These are phyloP conservation scores for Tolypocladium cylindrosporum DNA, from an alignment of 2,329 filamentous ascomycete genomes.

Conservation along the genomic window DNA sequence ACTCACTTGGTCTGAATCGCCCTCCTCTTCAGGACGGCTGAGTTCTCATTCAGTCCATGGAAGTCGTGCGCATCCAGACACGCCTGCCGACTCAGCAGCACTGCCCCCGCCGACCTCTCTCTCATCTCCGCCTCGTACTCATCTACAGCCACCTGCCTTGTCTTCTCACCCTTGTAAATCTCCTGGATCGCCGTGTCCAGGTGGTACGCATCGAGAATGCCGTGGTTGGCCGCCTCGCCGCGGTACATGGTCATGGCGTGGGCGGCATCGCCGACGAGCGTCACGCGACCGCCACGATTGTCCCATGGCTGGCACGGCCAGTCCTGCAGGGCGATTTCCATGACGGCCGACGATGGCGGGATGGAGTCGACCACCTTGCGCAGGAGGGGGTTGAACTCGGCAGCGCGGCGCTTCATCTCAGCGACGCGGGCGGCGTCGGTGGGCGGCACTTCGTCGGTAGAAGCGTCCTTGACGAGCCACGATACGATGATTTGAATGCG, in stretches of 20 bases:
- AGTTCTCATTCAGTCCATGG: constrained; percentile 19
- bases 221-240: constrained; percentile 29
- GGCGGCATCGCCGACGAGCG: constrained; percentile 42
- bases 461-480: constrained; percentile 27
- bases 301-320: constrained; percentile 29
- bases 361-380: constrained; percentile 30
- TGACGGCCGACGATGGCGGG: constrained; percentile 26
- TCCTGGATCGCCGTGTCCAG: constrained; percentile 14
- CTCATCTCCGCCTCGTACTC: constrained; percentile 21
- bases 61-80: constrained; percentile 22
- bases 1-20: constrained; percentile 6
- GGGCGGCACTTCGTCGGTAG: constrained; percentile 21
- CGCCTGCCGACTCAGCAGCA: constrained; percentile 20
- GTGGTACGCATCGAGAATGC: constrained; percentile 26
- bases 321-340: constrained; percentile 25
- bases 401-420: constrained; percentile 28
- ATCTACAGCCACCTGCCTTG: constrained; percentile 10
- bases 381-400: constrained; percentile 25
- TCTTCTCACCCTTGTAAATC: constrained; percentile 5
- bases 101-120: constrained; percentile 15
- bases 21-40: constrained; percentile 17
- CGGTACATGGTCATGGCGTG: constrained; percentile 50
- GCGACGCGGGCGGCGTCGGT: constrained; percentile 20
- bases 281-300: constrained; percentile 30
- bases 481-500: constrained; percentile 35